These are phyloP conservation scores for Chaetomium strumarium DNA, from an alignment of 2,329 filamentous ascomycete species.

Conservation along the genomic window DNA sequence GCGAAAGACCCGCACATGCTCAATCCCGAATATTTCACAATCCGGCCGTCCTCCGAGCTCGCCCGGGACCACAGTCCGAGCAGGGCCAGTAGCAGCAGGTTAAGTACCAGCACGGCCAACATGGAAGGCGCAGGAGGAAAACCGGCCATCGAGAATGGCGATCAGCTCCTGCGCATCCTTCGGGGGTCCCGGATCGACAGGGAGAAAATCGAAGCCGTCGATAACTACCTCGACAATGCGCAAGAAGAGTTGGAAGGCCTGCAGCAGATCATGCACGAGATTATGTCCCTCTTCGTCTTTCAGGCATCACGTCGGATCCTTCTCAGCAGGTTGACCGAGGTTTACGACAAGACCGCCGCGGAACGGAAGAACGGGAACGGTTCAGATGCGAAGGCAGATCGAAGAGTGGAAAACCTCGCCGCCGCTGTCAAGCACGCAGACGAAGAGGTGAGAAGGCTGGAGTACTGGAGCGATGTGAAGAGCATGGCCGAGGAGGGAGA, in stretches of 20 bases:
- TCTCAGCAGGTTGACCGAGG: slow-evolving; percentile 61
- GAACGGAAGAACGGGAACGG: slow-evolving; percentile 41
- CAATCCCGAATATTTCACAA: slow-evolving; percentile 73
- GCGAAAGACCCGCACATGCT: slow-evolving; percentile 57
- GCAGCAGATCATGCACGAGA: slow-evolving; percentile 69
- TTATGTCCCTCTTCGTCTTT: slow-evolving; percentile 84
- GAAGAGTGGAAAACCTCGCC: slow-evolving; percentile 61
- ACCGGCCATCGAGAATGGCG: slow-evolving; percentile 55
- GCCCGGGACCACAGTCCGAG: slow-evolving; percentile 34
- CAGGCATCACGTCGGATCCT: slow-evolving; percentile 79
- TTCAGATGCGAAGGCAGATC: slow-evolving; percentile 40
- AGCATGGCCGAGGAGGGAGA: slow-evolving; percentile 55
- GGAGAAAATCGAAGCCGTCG: slow-evolving; percentile 80
- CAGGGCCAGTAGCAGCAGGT: slow-evolving; percentile 31
- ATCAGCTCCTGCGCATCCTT: slow-evolving; percentile 62
- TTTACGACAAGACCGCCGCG: slow-evolving; percentile 49
- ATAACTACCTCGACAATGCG: slow-evolving; percentile 73
- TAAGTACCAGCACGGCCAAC: slow-evolving; percentile 31
- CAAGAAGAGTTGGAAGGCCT: slow-evolving; percentile 71
- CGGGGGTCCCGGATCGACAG: slow-evolving; percentile 71
- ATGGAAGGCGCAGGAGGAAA: slow-evolving; percentile 51
- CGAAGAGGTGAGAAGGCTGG: slow-evolving; percentile 70
- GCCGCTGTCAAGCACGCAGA: slow-evolving; percentile 71
- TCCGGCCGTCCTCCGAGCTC: slow-evolving; percentile 51
- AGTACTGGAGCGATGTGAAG: slow-evolving; percentile 84